Evolutionary conservation across 306 rosid species (phyloP).

Genomic region (Arachis stenosperma): DNA sequence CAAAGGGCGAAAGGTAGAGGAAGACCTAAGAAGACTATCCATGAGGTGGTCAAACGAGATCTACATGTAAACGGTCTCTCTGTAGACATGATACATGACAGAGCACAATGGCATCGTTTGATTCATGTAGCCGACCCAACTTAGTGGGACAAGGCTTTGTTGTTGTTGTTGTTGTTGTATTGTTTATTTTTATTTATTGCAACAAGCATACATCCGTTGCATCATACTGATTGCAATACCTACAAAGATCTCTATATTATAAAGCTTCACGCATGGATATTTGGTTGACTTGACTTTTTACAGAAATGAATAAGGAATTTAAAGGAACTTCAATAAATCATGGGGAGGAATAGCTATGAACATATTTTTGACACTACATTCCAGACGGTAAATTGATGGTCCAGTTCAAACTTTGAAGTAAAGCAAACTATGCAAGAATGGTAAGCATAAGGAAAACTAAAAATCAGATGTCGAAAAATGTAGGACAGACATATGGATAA

Average conservation of each 20-base stretch:
- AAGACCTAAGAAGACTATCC: too few relatives aligned
- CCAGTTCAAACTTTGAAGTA: conserved; percentile 10
- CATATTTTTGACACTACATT: background rate
- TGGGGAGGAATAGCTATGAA: background rate
- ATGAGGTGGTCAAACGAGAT: too few relatives aligned
- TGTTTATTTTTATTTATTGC: conserved; percentile 27
- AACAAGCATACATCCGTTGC: conserved; percentile 25
- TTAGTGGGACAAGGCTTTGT: too few relatives aligned
- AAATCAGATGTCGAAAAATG: background rate
- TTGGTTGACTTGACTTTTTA: conserved; percentile 18
- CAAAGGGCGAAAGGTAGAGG: too few relatives aligned
- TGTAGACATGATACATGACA: too few relatives aligned
- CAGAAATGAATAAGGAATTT: conserved; percentile 16
- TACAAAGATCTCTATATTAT: background rate
- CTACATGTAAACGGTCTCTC: too few relatives aligned
- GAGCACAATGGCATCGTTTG: too few relatives aligned
- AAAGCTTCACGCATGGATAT: background rate
- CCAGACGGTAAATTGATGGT: conserved; percentile 6
- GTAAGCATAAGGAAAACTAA: conserved; percentile 1
- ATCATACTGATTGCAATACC: conserved; percentile 27
- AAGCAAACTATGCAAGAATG: background rate
- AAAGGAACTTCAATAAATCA: background rate
- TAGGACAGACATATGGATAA: conserved; percentile 6
- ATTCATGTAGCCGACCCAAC: too few relatives aligned
- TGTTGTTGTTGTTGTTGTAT: too few relatives aligned